phyloP scores from a whole-genome alignment of 2,329 filamentous ascomycete genomes.

The Aspergillus carbonarius region DNA sequence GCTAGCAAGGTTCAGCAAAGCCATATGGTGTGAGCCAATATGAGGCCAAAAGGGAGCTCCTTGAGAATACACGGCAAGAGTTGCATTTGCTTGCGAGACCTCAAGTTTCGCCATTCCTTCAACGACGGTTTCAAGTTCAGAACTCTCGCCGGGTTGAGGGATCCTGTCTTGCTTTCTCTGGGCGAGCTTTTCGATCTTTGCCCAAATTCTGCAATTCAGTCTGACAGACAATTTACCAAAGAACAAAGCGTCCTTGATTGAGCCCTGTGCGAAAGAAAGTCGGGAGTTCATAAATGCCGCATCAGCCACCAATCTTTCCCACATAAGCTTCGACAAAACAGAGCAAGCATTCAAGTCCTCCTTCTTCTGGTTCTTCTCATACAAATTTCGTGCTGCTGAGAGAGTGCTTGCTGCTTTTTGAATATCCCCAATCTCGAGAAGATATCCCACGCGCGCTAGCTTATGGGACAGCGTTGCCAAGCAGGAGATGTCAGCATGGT shows the following conservation, averaged over 20 bases:
- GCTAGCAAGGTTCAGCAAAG: conserved; percentile 70
- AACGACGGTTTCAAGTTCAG: conserved; percentile 38
- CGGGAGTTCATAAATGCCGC: conserved; percentile 65
- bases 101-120: conserved; percentile 42
- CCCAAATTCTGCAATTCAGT: conserved; percentile 53
- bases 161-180: conserved; percentile 36
- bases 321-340: conserved; percentile 42
- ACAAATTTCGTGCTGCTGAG: conserved; percentile 28
- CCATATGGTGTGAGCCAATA: conserved; percentile 69
- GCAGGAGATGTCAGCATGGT: conserved; percentile 41
- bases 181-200: conserved; percentile 48
- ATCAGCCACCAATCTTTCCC: conserved; percentile 58
- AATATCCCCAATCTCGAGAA: conserved; percentile 64
- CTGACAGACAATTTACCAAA: conserved; percentile 51
- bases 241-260: conserved; percentile 46
- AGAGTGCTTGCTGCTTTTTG: conserved; percentile 55
- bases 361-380: conserved; percentile 33
- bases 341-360: conserved; percentile 33
- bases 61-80: conserved; percentile 46
- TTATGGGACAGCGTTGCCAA: conserved; percentile 59
- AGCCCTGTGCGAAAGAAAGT: conserved; percentile 59
- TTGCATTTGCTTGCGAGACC: conserved; percentile 41
- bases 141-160: conserved; percentile 19
- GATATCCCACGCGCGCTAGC: conserved; percentile 72
- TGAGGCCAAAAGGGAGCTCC: conserved; percentile 78